Evolutionary conservation across 2,329 filamentous ascomycete genomes (phyloP), one percentile per base, ranked within the genome.

Genomic region (Diplodia intermedia): DNA sequence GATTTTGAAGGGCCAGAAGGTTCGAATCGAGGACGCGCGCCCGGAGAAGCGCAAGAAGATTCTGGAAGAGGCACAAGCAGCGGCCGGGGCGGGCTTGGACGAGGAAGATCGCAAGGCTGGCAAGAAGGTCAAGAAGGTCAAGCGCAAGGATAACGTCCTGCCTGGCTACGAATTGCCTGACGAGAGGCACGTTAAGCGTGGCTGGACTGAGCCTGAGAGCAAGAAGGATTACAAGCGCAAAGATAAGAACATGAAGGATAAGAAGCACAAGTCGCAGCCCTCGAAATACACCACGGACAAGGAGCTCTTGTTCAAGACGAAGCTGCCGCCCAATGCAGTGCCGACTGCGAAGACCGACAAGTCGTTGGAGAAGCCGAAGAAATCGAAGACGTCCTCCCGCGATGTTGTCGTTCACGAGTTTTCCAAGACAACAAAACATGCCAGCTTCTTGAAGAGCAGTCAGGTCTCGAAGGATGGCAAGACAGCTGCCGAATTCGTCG

Each of bases 321-420:
- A 89, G 67, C 77, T 97, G 38, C 89, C 88, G n/a, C 88, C 89
- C 3, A 86, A 86, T 74, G 75, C 80, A 65, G 77, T 79, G 9
- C 77, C 79, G 29, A 75, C 74, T 1, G 75, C 78, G 60, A 71
- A 75, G 61, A 69, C 75, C 31, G 73, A 68, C 33, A 70, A 68
- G 11, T 72, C 72, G 5, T 71, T 72, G 60, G 70, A 70, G 0
- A 81, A 81, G 66, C 77, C 78, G 18, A 79, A 82, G 63, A 86
- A 88, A 73, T 84, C 85, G 55, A 84, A 74, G 3, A 75, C 72
- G 53, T 72, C 73, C 1, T 76, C 74, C 54, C 74, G 83, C 26
- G 87, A 91, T 69, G 84, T 90, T 1, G 83, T 92, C 4, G 86
- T 98, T 3, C 94, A 98, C 78, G 95, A 99, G 76, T 98, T 97